These are phyloP conservation scores for Fusarium subglutinans DNA, from an alignment of 2,329 filamentous ascomycete species.

Conservation along the genomic window DNA sequence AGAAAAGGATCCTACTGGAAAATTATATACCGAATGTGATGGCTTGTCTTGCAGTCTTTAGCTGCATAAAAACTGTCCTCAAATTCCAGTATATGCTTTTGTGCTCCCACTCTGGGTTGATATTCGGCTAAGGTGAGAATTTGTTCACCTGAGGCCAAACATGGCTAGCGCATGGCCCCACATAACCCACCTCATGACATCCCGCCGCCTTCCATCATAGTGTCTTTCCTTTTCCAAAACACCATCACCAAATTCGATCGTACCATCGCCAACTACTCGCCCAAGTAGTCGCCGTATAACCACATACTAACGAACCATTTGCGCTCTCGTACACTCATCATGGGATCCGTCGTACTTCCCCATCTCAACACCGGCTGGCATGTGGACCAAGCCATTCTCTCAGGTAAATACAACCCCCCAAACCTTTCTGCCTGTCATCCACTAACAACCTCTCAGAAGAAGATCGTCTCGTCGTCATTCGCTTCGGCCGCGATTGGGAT, in stretches of 20 bases:
- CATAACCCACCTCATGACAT: background rate
- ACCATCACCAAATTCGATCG: background rate
- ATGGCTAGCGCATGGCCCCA: background rate
- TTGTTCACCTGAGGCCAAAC: constrained; percentile 7
- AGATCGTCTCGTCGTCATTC: constrained; percentile 91
- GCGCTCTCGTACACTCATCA: constrained; percentile 36
- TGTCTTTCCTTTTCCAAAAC: constrained; percentile 9
- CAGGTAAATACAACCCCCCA: constrained; percentile 36
- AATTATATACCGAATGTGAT: no score
- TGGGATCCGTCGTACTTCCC: constrained; percentile 89
- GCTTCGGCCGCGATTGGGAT: constrained; percentile 89
- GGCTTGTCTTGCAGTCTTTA: background rate
- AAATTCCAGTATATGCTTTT: background rate
- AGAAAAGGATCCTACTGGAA: background rate
- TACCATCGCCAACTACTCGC: background rate
- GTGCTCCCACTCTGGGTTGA: background rate
- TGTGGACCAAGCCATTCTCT: constrained; percentile 92
- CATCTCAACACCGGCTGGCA: constrained; percentile 95
- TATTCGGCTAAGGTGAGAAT: constrained; percentile 2
- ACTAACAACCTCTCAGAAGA: constrained; percentile 66
- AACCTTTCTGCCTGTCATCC: background rate
- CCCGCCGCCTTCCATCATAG: constrained; percentile 21
- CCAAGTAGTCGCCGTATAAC: background rate
- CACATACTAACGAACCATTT: no score
- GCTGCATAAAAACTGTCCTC: background rate